These are phyloP conservation scores for Fusarium luffae DNA, from an alignment of 2,329 filamentous ascomycete genomes.

Conservation along the genomic window DNA sequence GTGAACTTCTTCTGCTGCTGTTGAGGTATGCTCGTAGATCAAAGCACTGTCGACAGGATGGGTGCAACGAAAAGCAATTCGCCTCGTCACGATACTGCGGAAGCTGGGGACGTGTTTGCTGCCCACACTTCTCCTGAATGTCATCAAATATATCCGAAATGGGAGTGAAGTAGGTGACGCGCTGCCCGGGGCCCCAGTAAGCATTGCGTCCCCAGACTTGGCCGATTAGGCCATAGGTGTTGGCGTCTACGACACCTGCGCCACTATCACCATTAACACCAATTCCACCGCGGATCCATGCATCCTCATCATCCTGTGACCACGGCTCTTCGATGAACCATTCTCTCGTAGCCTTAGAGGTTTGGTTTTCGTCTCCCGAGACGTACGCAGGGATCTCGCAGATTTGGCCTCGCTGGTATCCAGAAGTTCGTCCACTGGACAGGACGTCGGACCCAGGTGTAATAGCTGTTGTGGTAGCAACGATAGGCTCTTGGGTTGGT, in stretches of 20 bases:
- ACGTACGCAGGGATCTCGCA: slow-evolving; percentile 59
- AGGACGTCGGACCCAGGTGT: slow-evolving; percentile 52
- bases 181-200: slow-evolving; percentile 56
- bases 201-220: slow-evolving; percentile 59
- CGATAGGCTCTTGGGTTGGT: slow-evolving; percentile 47
- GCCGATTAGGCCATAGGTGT: slow-evolving; percentile 53
- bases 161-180: slow-evolving; percentile 58
- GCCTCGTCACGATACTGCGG: slow-evolving; percentile 56
- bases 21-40: slow-evolving; percentile 55
- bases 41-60: slow-evolving; percentile 56
- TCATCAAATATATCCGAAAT: slow-evolving; percentile 59
- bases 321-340: slow-evolving; percentile 59
- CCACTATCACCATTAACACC: slow-evolving; percentile 59
- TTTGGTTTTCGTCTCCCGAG: slow-evolving; percentile 53
- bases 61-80: slow-evolving; percentile 54
- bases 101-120: slow-evolving; percentile 53
- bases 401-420: slow-evolving; percentile 55
- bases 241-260: slow-evolving; percentile 56
- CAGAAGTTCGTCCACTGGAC: slow-evolving; percentile 58
- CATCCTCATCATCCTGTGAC: slow-evolving; percentile 53
- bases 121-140: slow-evolving; percentile 57
- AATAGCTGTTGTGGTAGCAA: slow-evolving; percentile 48
- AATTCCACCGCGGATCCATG: slow-evolving; percentile 59
- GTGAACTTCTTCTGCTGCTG: slow-evolving; percentile 56
- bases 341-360: slow-evolving; percentile 56